Evolutionary conservation across 2,329 filamentous ascomycete genomes (phyloP).

Genomic region (Claviceps sp.): DNA sequence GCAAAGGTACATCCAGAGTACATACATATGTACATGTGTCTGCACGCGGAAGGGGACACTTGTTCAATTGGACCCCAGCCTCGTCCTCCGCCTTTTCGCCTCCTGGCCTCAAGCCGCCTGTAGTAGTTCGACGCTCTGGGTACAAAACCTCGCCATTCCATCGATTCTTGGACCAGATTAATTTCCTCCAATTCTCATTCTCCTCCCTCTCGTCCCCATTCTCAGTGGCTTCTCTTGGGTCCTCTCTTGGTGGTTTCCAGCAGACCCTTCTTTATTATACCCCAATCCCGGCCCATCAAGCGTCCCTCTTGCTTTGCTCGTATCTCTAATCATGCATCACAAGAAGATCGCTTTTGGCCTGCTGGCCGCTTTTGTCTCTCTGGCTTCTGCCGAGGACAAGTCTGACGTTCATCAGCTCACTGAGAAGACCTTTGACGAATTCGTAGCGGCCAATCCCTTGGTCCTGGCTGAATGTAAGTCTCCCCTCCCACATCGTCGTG

Average conservation of each 20-base stretch:
- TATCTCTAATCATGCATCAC: constrained; percentile 27
- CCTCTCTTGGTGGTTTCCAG: constrained; percentile 4
- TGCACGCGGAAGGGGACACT: constrained; percentile 25
- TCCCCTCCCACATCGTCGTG: background rate
- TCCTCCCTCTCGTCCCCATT: constrained; percentile 9
- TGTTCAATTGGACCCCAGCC: constrained; percentile 26
- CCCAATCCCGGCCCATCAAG: background rate
- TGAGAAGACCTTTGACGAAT: constrained; percentile 75
- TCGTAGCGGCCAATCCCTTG: constrained; percentile 73
- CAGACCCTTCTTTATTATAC: background rate
- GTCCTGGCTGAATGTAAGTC: constrained; percentile 86
- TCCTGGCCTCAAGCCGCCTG: constrained; percentile 7
- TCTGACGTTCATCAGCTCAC: constrained; percentile 81
- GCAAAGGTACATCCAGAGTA: no score
- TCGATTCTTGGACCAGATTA: constrained; percentile 13
- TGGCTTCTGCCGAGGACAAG: constrained; percentile 40
- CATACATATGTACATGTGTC: background rate
- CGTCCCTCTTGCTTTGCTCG: constrained; percentile 8
- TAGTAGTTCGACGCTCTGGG: constrained; percentile 3
- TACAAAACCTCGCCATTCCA: constrained; percentile 22
- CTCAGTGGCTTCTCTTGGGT: constrained; percentile 2
- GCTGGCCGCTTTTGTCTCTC: constrained; percentile 39
- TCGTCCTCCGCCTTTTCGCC: constrained; percentile 9
- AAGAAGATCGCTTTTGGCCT: constrained; percentile 40
- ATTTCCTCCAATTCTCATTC: background rate